These are phyloP conservation scores for Fusarium sp. DNA, from an alignment of 2,329 filamentous ascomycete species.

Conservation along the genomic window DNA sequence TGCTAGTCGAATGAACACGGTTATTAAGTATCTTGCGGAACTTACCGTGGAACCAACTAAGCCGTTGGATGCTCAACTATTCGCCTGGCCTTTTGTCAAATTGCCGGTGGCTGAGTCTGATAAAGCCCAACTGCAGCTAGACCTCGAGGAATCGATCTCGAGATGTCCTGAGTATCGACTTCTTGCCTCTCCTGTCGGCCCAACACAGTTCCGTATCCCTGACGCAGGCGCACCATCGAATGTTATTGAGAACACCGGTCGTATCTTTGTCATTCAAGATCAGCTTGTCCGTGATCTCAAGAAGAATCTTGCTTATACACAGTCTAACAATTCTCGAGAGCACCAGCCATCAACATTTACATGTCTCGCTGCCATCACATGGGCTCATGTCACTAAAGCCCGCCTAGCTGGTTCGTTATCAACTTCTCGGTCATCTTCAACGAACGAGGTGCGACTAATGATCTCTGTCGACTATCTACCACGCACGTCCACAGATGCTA, in stretches of 20 bases:
- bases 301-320: neutral
- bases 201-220: neutral
- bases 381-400: neutral
- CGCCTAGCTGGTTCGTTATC: fast-evolving
- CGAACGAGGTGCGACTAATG: neutral
- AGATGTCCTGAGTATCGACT: neutral
- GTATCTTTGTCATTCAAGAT: neutral
- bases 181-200: neutral
- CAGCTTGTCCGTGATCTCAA: neutral
- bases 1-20: neutral
- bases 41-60: fast-evolving
- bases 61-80: neutral
- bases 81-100: too few species aligned
- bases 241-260: fast-evolving
- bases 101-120: too few species aligned
- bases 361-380: neutral
- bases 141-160: neutral
- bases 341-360: neutral
- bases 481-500: neutral
- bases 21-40: neutral
- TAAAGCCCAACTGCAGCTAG: too few species aligned
- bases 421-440: fast-evolving
- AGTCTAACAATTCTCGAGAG: neutral
- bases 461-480: neutral
- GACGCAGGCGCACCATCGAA: fast-evolving